phyloP scores from a whole-genome alignment of 768 basidiomycete species.

The Mycena kentingensis region DNA sequence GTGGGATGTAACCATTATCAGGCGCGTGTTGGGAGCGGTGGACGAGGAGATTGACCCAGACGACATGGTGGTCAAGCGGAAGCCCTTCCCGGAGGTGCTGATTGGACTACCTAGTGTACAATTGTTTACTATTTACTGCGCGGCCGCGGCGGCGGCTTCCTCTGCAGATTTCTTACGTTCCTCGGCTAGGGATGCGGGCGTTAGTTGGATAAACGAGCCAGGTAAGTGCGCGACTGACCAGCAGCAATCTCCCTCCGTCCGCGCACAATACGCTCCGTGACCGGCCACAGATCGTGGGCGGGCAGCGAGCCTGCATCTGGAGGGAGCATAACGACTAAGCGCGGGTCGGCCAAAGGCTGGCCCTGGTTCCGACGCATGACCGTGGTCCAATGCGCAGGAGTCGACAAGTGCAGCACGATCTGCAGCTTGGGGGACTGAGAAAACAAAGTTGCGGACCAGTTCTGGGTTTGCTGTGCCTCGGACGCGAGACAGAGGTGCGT shows the following conservation, averaged over 20 bases:
- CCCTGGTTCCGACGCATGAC: not conserved
- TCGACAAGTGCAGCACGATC: constrained; percentile 14
- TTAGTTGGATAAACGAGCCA: not conserved
- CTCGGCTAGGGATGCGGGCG: not conserved
- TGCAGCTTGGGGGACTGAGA: constrained; percentile 3
- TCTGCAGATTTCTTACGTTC: not conserved
- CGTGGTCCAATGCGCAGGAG: constrained; percentile 3
- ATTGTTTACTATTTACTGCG: not conserved
- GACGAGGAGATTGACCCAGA: constrained; percentile 16
- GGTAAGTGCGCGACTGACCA: not conserved
- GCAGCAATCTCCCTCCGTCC: constrained; percentile 3
- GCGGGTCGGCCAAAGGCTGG: constrained; percentile 1
- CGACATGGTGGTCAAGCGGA: constrained; percentile 8
- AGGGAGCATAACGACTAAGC: constrained; percentile 12
- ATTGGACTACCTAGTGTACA: too few species aligned
- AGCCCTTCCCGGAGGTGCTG: not conserved
- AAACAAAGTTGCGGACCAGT: constrained; percentile 3
- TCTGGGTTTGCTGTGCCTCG: not conserved
- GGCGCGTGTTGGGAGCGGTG: constrained; percentile 4
- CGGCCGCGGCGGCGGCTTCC: not conserved
- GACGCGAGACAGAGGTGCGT: constrained; percentile 10
- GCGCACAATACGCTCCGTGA: constrained; percentile 15
- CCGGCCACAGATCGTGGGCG: constrained; percentile 17
- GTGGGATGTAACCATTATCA: constrained; percentile 13
- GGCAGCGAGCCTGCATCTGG: constrained; percentile 4